A percentile compares a stretch with the other conserved stretches of the same genome.
Conservation (phyloP, 2,329 filamentous ascomycete genomes). For the Delphinella strobiligena region DNA sequence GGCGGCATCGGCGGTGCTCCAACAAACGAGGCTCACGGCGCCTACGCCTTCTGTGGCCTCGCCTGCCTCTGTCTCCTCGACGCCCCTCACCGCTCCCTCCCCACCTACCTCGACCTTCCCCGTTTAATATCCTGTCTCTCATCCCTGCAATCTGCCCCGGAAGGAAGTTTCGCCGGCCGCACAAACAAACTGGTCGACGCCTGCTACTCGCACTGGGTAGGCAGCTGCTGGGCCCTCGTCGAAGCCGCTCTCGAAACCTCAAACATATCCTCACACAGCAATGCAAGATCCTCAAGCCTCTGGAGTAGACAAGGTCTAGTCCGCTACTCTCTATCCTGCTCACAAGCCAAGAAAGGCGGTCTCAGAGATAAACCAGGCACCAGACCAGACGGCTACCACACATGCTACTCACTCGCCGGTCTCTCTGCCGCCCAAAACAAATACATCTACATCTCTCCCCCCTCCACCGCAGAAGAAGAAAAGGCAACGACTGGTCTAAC, state of each 20-base stretch:
- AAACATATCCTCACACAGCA: constrained; percentile 29
- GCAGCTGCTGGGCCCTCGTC: constrained; percentile 84
- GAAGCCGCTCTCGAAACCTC: constrained; percentile 55
- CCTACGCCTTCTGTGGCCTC: constrained; percentile 89
- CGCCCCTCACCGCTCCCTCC: constrained; percentile 61
- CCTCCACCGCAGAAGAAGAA: constrained; percentile 10
- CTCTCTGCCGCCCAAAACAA: constrained; percentile 69
- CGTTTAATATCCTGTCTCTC: constrained; percentile 78
- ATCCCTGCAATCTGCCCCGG: constrained; percentile 75
- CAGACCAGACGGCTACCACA: constrained; percentile 84
- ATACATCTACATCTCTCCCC: constrained; percentile 40
- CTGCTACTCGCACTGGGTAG: constrained; percentile 97
- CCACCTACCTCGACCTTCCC: constrained; percentile 65
- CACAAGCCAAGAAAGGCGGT: constrained; percentile 65
- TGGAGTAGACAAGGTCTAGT: constrained; percentile 79
- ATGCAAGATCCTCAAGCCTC: constrained; percentile 30
- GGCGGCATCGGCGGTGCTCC: constrained; percentile 83
- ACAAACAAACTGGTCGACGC: constrained; percentile 98
- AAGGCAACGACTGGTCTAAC: constrained; percentile 15
- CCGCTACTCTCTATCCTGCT: constrained; percentile 81
- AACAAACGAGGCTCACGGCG: constrained; percentile 84
- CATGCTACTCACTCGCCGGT: constrained; percentile 80
- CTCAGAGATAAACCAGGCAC: constrained; percentile 89
- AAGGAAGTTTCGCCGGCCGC: constrained; percentile 84
- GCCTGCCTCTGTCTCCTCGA: constrained; percentile 81